Percentiles rank a stretch among this genome's conserved stretches.
These are phyloP conservation scores for Coprinopsis cinerea DNA, from an alignment of 768 basidiomycete genomes.

Conservation along the genomic window DNA sequence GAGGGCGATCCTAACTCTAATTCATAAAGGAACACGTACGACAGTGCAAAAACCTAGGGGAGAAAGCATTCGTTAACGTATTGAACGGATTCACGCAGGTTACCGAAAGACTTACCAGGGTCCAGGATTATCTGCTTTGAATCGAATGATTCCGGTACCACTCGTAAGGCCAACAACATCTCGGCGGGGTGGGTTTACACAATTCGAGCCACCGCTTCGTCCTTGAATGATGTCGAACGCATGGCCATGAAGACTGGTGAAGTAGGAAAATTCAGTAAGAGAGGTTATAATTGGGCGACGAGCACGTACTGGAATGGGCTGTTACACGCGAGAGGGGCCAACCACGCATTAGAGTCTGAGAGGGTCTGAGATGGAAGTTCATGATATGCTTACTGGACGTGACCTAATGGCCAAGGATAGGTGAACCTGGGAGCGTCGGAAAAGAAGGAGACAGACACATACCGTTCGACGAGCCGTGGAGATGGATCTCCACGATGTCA, in stretches of 20 bases:
- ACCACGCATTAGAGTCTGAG: too few species aligned
- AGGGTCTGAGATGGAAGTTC: too few species aligned
- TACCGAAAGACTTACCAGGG: constrained; percentile 14
- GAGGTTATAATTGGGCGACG: too few species aligned
- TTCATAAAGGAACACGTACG: constrained; percentile 8
- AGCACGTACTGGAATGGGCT: not conserved
- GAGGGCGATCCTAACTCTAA: not conserved
- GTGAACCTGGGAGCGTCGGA: too few species aligned
- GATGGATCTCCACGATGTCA: constrained; percentile 21
- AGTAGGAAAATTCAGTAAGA: not conserved
- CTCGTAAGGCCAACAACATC: constrained; percentile 13
- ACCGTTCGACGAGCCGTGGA: constrained; percentile 22
- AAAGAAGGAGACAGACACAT: not conserved
- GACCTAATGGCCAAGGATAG: too few species aligned
- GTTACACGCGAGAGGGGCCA: not conserved
- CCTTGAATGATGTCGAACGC: constrained; percentile 13
- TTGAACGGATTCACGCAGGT: not conserved
- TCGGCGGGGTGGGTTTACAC: constrained; percentile 13
- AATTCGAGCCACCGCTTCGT: constrained; percentile 1
- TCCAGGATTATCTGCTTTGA: constrained; percentile 21
- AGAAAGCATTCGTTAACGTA: not conserved
- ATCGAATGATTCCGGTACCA: constrained; percentile 15
- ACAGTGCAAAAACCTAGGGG: constrained; percentile 21
- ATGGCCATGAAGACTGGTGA: constrained; percentile 13
- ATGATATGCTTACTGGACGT: too few species aligned